Evolutionary conservation across 768 basidiomycete species (phyloP), one percentile per base, ranked within the genome.

Genomic region (Mycena sanguinolenta): DNA sequence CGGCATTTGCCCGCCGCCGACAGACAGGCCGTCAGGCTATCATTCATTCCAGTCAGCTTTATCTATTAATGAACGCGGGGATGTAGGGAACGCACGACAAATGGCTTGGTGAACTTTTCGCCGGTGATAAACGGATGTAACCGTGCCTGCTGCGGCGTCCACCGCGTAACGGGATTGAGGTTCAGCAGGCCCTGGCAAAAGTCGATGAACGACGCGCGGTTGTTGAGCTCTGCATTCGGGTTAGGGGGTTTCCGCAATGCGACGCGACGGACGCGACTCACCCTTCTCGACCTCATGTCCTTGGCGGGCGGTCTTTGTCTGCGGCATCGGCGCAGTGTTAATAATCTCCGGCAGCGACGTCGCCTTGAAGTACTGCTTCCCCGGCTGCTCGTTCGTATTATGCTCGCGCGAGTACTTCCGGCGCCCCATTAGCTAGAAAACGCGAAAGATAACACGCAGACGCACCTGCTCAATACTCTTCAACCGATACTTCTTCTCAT

Each of bases 321-420:
- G 87, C 13, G 95, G 92, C 87, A 97, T 92, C n/a, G 97, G 95
- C 52, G 98, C 96, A 50, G 92, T 93, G 79, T 96, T 96, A 80
- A 99, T 93, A 75, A 99, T 97, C 71, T 99, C 98, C 2, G 95
- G 96, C 46, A 99, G 82, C 23, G 95, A 92, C 30, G 90, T 95
- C 21, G 96, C 95, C 79, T 96, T 95, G 88, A 99, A 99, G 80
- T 99, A 99, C 80, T 99, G 97, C 81, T 99, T 99, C 75, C 96
- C 97, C 0, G 97, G 97, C 78, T 99, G 98, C 78, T 99, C 98
- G 72, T 96, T 92, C 19, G 95, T 93, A 70, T 94, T 94, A 81
- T 97, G 96, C 80, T 99, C 98, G 57, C 94, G 87, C 7, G 95
- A 95, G 79, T 98, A 99, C 79, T 99, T 27, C n/a, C 6, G 25